Evolutionary conservation across 495 filamentous ascomycete species (phyloP).

Genomic region (Neurospora sp.): DNA sequence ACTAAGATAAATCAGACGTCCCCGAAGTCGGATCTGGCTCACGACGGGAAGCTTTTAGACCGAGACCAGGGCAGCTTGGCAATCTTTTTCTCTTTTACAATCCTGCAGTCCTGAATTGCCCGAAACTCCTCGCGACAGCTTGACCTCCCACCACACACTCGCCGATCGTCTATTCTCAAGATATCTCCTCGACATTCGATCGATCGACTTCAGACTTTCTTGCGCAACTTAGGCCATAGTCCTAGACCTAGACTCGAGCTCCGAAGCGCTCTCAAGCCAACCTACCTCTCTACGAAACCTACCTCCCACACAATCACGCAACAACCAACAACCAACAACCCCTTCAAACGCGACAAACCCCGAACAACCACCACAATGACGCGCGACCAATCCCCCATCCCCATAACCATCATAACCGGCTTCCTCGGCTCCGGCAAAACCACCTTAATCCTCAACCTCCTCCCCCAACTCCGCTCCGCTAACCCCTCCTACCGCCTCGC

Average conservation of each 20-base stretch:
- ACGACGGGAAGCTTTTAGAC: not conserved
- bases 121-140: not conserved
- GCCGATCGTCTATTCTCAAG: not conserved
- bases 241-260: too few relatives aligned
- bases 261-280: too few relatives aligned
- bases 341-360: not conserved
- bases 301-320: not conserved
- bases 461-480: slow-evolving; percentile 66
- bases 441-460: slow-evolving; percentile 78
- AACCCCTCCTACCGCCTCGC: slow-evolving; percentile 69
- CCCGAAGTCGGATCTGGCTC: not conserved
- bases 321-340: too few relatives aligned
- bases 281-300: not conserved
- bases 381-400: slow-evolving; percentile 52
- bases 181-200: not conserved
- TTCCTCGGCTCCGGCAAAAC: slow-evolving; percentile 95
- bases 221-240: too few relatives aligned
- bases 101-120: not conserved
- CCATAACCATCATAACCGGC: slow-evolving; percentile 89
- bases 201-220: not conserved
- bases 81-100: not conserved
- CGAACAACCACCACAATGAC: not conserved
- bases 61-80: not conserved
- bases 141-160: not conserved
- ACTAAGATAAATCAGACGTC: not conserved